Percentiles rank a stretch among this genome's conserved stretches.
Evolutionary conservation across 139 green algal genomes (phyloP).

Genomic region (Chlamydomonas schloesseri): DNA sequence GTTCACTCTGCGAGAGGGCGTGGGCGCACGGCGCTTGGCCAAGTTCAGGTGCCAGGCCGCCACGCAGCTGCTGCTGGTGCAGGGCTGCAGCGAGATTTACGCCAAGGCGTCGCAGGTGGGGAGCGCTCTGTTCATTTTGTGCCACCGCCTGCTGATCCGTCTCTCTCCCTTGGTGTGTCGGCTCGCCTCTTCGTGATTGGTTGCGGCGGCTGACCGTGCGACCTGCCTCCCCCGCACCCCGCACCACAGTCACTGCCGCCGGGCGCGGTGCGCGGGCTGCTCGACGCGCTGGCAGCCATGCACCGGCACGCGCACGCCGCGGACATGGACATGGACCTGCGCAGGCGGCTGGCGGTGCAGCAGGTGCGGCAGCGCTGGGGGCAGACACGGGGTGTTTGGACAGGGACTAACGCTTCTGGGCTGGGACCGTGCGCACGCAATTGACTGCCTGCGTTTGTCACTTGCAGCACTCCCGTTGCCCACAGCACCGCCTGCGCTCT

Average conservation of each 20-base stretch:
- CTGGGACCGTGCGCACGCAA: too few relatives aligned
- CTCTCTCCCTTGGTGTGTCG: not conserved
- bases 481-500: too few relatives aligned
- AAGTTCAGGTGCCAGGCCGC: slow-evolving; percentile 78
- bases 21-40: slow-evolving; percentile 83
- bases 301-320: slow-evolving; percentile 69
- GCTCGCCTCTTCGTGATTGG: too few relatives aligned
- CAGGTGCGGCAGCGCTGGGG: slow-evolving; percentile 30
- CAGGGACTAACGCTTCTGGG: too few relatives aligned
- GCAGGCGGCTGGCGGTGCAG: slow-evolving; percentile 71
- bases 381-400: too few relatives aligned
- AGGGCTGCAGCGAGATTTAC: slow-evolving; percentile 60
- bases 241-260: slow-evolving; percentile 21
- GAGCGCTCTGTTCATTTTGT: too few relatives aligned
- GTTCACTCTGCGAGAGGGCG: slow-evolving; percentile 75
- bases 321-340: slow-evolving; percentile 79
- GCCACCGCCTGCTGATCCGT: not conserved
- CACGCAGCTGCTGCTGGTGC: slow-evolving; percentile 94
- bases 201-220: too few relatives aligned
- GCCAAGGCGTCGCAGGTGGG: slow-evolving; percentile 15
- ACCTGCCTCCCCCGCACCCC: not conserved
- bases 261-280: slow-evolving; percentile 61
- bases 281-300: slow-evolving; percentile 79
- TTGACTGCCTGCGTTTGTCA: too few relatives aligned
- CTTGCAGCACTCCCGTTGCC: too few relatives aligned